Conservation (phyloP, 2,329 filamentous ascomycete species). For the Penicillium sp. region DNA sequence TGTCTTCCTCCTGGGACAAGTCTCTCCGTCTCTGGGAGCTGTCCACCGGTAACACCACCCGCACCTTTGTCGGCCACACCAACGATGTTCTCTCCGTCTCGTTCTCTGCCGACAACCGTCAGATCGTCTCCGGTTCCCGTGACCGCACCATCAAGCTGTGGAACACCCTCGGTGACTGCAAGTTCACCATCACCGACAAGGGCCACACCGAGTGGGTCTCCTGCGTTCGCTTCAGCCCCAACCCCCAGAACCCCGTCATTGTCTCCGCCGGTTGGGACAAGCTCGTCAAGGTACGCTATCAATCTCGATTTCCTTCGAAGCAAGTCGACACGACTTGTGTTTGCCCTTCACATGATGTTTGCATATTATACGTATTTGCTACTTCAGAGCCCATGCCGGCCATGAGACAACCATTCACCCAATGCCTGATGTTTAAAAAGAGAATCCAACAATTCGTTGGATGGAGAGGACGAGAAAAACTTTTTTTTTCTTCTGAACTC, state of each 20-base stretch:
- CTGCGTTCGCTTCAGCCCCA: conserved; percentile 98
- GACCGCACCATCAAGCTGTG: conserved; percentile 99
- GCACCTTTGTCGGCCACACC: conserved; percentile 97
- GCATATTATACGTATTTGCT: conserved; percentile 97
- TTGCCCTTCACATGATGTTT: conserved; percentile 74
- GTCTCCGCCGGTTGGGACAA: conserved; percentile 99
- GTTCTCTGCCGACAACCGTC: conserved; percentile 99
- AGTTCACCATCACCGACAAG: conserved; percentile 99
- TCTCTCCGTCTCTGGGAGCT: conserved; percentile 99
- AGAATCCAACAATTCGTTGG: conserved; percentile 12
- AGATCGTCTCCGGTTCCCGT: conserved; percentile 98
- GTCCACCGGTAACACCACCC: conserved; percentile 91
- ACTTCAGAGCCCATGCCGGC: conserved; percentile 96
- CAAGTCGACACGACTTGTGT: conserved; percentile 6
- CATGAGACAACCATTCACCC: conserved; percentile 97
- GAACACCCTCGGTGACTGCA: conserved; percentile 99
- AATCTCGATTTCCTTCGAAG: conserved; percentile 6
- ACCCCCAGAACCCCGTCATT: conserved; percentile 99
- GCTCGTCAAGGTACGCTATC: conserved; percentile 89
- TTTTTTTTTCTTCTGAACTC: conserved; percentile 8
- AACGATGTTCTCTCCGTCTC: conserved; percentile 99
- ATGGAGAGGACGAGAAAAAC: conserved; percentile 15
- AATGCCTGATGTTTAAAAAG: conserved; percentile 45
- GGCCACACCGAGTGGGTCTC: conserved; percentile 99
- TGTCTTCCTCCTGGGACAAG: conserved; percentile 99